Percentiles rank a stretch among this genome's conserved stretches.
phyloP scores from a whole-genome alignment of 2,329 filamentous ascomycete species.

The Aspergillus fructus region DNA sequence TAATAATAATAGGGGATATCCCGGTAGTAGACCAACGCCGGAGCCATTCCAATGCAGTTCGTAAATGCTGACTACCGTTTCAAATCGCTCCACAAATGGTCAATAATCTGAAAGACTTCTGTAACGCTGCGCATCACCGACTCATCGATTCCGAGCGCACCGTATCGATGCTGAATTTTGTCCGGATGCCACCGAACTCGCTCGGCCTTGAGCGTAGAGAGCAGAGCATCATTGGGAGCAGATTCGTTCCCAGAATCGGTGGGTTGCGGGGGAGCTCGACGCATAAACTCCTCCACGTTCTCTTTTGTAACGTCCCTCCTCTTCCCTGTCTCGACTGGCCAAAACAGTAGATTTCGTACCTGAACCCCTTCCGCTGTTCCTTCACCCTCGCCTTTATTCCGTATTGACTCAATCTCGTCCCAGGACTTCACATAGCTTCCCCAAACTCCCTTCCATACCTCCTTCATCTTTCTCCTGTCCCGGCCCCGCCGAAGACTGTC shows the following conservation, averaged over 20 bases:
- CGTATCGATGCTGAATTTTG: conserved; percentile 90
- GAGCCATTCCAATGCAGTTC: neutral
- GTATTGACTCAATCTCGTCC: conserved; percentile 48
- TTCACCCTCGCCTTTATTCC: conserved; percentile 30
- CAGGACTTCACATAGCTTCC: conserved; percentile 64
- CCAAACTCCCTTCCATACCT: conserved; percentile 60
- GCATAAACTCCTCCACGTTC: conserved; percentile 69
- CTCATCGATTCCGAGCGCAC: conserved; percentile 66
- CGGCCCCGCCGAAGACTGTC: conserved; percentile 66
- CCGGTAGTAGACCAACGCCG: neutral
- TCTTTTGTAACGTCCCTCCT: conserved; percentile 58
- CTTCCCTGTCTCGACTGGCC: conserved; percentile 69
- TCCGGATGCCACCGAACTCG: conserved; percentile 95
- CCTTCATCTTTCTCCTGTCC: conserved; percentile 50
- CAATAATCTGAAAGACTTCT: conserved; percentile 86
- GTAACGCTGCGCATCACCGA: conserved; percentile 77
- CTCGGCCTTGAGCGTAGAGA: conserved; percentile 71
- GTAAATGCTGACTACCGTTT: conserved; percentile 30
- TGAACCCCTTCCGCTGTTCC: conserved; percentile 28
- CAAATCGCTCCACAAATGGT: conserved; percentile 72
- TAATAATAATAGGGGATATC: neutral
- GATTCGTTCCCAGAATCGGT: conserved; percentile 4
- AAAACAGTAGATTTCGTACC: conserved; percentile 56
- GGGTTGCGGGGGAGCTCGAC: conserved; percentile 45
- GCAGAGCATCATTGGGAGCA: conserved; percentile 33